Conservation (phyloP, 805 yeast genomes). For the Candida ipomoeae region DNA sequence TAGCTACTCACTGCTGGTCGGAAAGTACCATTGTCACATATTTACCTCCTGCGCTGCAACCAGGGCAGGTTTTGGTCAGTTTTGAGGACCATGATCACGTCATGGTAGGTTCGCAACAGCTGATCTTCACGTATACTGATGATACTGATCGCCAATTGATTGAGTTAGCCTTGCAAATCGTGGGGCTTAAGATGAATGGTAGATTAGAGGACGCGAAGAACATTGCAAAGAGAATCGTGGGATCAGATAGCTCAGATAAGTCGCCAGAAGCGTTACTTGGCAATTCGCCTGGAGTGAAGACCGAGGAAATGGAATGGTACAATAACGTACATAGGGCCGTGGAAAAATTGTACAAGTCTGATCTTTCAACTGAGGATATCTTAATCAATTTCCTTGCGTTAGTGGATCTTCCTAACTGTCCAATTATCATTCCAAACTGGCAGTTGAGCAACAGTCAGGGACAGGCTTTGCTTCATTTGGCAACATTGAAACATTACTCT, state of each 20-base stretch:
- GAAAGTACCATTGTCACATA: slow-evolving; percentile 90
- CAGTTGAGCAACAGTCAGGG: slow-evolving; percentile 79
- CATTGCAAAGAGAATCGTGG: slow-evolving; percentile 87
- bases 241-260: slow-evolving; percentile 40
- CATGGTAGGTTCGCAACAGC: slow-evolving; percentile 39
- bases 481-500: slow-evolving; percentile 69
- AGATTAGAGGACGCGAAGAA: slow-evolving; percentile 90
- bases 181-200: slow-evolving; percentile 96
- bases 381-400: slow-evolving; percentile 50
- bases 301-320: slow-evolving; percentile 43
- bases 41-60: slow-evolving; percentile 82
- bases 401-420: slow-evolving; percentile 64
- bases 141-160: slow-evolving; percentile 93
- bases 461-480: slow-evolving; percentile 83
- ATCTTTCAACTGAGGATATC: slow-evolving; percentile 47
- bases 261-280: slow-evolving; percentile 3
- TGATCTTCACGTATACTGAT: slow-evolving; percentile 85
- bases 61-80: slow-evolving; percentile 92
- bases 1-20: slow-evolving; percentile 95
- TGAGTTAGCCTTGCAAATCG: slow-evolving; percentile 93
- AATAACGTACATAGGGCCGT: slow-evolving; percentile 50
- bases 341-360: slow-evolving; percentile 42
- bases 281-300: slow-evolving; percentile 14
- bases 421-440: slow-evolving; percentile 63
- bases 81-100: slow-evolving; percentile 51